Conservation (phyloP, 2,329 filamentous ascomycete genomes). For the Periconia macrospinosa region DNA sequence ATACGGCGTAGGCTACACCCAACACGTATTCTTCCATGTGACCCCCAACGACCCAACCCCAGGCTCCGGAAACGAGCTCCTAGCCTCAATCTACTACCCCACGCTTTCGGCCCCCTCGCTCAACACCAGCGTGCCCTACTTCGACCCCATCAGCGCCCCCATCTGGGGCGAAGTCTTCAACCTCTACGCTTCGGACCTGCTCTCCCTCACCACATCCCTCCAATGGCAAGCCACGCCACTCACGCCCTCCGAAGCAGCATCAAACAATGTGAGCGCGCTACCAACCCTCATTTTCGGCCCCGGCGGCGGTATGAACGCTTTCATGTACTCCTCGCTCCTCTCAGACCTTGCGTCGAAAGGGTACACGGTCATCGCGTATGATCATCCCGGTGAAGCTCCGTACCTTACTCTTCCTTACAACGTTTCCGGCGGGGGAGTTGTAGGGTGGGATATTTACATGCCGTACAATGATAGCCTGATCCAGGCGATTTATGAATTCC, state of each 20-base stretch:
- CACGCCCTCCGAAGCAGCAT: constrained; percentile 15
- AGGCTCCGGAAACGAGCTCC: constrained; percentile 14
- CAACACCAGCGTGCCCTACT: constrained; percentile 19
- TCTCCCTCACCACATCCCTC: constrained; percentile 6
- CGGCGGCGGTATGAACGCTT: constrained; percentile 17
- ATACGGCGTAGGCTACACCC: constrained; percentile 24
- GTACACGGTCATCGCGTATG: constrained; percentile 18
- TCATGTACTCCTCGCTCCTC: constrained; percentile 13
- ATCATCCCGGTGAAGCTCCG: constrained; percentile 21
- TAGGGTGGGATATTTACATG: constrained; percentile 16
- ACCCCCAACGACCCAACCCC: constrained; percentile 22
- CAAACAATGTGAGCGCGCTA: constrained; percentile 1
- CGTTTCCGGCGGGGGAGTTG: constrained; percentile 2
- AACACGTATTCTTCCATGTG: constrained; percentile 28
- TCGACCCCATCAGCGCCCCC: constrained; percentile 21
- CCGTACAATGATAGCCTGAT: constrained; percentile 8
- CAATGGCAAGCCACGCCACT: constrained; percentile 4
- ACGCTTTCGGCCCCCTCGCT: constrained; percentile 15
- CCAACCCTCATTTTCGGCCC: constrained; percentile 23
- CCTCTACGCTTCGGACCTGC: background rate
- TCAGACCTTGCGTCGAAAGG: constrained; percentile 19
- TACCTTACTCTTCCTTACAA: constrained; percentile 15
- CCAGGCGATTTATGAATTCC: constrained; percentile 14
- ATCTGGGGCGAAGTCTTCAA: constrained; percentile 14
- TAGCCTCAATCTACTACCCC: constrained; percentile 28